Evolutionary conservation across 768 basidiomycete genomes (phyloP).

Genomic region (Boletus rubropictus): DNA sequence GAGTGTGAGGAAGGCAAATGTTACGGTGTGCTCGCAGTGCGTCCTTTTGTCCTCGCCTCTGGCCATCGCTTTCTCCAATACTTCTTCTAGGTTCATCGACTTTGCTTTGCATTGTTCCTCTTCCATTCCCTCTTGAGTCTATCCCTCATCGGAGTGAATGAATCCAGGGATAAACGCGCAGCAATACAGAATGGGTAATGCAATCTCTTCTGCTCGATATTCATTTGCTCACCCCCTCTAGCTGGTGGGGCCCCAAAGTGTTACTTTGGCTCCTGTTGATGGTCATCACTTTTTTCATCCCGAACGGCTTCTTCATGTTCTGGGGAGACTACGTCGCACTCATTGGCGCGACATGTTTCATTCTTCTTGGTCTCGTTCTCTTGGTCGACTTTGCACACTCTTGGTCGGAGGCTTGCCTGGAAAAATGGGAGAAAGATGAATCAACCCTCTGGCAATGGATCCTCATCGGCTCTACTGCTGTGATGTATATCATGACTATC

Average conservation of each 20-base stretch:
- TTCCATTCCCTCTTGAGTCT: conserved; percentile 81
- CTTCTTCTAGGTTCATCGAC: conserved; percentile 70
- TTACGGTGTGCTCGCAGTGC: conserved; percentile 90
- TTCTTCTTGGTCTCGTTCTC: conserved; percentile 93
- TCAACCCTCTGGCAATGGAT: conserved; percentile 96
- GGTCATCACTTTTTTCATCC: conserved; percentile 85
- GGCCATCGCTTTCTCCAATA: conserved; percentile 3
- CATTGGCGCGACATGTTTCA: conserved; percentile 90
- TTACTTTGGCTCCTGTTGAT: conserved; percentile 83
- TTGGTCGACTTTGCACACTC: conserved; percentile 98
- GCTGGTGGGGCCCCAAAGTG: conserved; percentile 99
- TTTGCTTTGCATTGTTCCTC: conserved; percentile 90
- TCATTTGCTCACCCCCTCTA: conserved; percentile 30
- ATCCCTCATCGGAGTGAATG: conserved; percentile 77
- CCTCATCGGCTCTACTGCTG: conserved; percentile 86
- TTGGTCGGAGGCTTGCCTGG: conserved; percentile 95
- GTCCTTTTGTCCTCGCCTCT: conserved; percentile 25
- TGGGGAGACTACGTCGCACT: conserved; percentile 93
- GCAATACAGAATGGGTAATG: conserved; percentile 93
- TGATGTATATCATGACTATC: conserved; percentile 79
- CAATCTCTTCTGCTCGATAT: neutral
- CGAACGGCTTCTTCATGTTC: conserved; percentile 96
- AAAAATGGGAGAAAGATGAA: conserved; percentile 86
- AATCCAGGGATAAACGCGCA: conserved; percentile 88
- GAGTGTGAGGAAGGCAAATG: conserved; percentile 89